phyloP scores from a whole-genome alignment of 441 rosid genomes.

The Aleurites moluccanus region DNA sequence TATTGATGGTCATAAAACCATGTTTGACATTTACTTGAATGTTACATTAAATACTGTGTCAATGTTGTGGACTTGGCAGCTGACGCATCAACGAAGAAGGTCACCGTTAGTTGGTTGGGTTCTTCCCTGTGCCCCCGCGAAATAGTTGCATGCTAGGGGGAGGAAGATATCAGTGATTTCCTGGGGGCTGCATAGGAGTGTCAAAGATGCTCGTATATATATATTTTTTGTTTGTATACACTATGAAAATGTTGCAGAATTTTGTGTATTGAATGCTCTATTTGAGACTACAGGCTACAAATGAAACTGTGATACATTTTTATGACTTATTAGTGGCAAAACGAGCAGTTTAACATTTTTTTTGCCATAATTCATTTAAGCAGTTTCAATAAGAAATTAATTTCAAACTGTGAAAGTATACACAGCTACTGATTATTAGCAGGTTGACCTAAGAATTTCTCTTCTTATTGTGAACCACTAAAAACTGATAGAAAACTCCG shows the following conservation, averaged over 20 bases:
- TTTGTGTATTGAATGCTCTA: neutral
- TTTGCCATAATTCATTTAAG: neutral
- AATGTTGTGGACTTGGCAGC: constrained; percentile 49
- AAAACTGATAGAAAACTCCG: too few species aligned
- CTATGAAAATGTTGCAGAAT: constrained; percentile 6
- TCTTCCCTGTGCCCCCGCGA: constrained; percentile 58
- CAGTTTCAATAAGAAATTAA: neutral
- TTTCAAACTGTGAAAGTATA: neutral
- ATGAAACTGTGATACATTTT: neutral
- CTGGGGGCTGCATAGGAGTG: neutral
- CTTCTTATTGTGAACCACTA: too few species aligned
- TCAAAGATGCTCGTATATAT: neutral
- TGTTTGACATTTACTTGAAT: neutral
- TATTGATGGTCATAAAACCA: neutral
- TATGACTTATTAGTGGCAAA: neutral
- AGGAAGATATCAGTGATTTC: neutral
- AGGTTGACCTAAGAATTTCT: too few species aligned
- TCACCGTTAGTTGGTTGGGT: constrained; percentile 51
- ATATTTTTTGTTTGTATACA: neutral
- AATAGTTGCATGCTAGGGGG: constrained; percentile 21
- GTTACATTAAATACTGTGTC: neutral
- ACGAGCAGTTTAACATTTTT: too few species aligned
- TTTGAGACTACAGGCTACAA: constrained; percentile 2
- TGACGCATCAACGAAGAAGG: constrained; percentile 38
- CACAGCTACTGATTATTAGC: too few species aligned